Percentiles rank a stretch among this genome's conserved stretches.
phyloP scores from a whole-genome alignment of 148 eudicot species.

The Heliosperma pusillum region DNA sequence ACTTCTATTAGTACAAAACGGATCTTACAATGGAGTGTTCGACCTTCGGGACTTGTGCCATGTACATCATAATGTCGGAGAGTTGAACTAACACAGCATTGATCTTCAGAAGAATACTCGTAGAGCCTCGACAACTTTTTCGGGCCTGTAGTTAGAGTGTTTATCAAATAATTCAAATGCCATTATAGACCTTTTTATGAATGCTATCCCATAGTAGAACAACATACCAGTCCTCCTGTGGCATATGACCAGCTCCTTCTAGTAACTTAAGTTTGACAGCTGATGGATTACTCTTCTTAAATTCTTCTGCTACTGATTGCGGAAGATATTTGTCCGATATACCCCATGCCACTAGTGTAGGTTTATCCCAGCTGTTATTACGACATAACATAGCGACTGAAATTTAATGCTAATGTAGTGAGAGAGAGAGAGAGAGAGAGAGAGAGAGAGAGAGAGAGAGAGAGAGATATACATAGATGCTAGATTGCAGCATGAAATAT shows the following conservation, averaged over 20 bases:
- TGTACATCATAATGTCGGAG: not conserved
- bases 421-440: not conserved
- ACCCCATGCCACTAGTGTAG: conserved; percentile 89
- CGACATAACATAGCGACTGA: not conserved
- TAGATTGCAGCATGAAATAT: no score
- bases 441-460: not conserved
- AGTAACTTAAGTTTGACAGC: conserved; percentile 67
- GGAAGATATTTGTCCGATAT: conserved; percentile 92
- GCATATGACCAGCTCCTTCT: conserved; percentile 99
- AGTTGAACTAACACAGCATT: not conserved
- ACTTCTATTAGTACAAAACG: not conserved
- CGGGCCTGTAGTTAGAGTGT: conserved; percentile 65
- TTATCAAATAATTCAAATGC: conserved; percentile 5
- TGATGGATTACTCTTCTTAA: conserved; percentile 67
- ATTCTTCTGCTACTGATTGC: conserved; percentile 85
- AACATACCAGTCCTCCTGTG: conserved; percentile 95
- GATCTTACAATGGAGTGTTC: not conserved
- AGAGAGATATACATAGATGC: no score
- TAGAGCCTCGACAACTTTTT: conserved; percentile 85
- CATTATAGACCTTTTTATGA: not conserved
- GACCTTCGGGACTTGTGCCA: not conserved
- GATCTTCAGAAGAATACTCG: conserved; percentile 52
- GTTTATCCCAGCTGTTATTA: conserved; percentile 78
- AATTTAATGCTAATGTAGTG: not conserved
- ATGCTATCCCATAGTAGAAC: not conserved